Percentiles rank a stretch among this genome's conserved stretches.
phyloP scores from a whole-genome alignment of 2,329 filamentous ascomycete genomes.

The Xenoacremonium recifei region DNA sequence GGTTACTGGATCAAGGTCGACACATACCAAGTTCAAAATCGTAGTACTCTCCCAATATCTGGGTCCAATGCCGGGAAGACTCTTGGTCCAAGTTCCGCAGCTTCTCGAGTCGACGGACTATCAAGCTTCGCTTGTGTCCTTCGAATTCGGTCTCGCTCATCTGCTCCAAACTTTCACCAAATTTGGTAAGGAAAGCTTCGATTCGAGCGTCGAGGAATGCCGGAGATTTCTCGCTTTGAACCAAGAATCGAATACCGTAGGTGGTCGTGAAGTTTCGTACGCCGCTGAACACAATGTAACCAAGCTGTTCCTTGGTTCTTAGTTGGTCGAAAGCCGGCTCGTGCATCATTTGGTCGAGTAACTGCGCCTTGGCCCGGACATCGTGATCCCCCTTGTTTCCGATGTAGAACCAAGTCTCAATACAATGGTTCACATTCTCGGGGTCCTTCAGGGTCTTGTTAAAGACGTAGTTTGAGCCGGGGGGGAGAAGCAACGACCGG shows the following conservation, averaged over 20 bases:
- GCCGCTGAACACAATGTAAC: slow-evolving; percentile 92
- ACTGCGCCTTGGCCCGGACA: slow-evolving; percentile 71
- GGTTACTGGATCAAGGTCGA: neutral
- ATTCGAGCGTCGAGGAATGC: slow-evolving; percentile 85
- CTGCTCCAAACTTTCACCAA: slow-evolving; percentile 62
- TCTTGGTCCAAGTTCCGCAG: slow-evolving; percentile 89
- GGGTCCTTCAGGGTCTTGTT: slow-evolving; percentile 78
- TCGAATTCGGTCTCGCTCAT: slow-evolving; percentile 88
- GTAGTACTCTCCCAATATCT: slow-evolving; percentile 82
- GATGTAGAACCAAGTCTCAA: slow-evolving; percentile 74
- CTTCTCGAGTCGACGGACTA: slow-evolving; percentile 86
- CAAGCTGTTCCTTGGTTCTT: slow-evolving; percentile 94
- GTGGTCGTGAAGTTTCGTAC: slow-evolving; percentile 70
- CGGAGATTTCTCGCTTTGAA: slow-evolving; percentile 87
- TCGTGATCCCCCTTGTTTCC: slow-evolving; percentile 67
- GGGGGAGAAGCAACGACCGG: slow-evolving; percentile 73
- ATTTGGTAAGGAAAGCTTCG: slow-evolving; percentile 74
- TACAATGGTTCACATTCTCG: slow-evolving; percentile 84
- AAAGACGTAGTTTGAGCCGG: slow-evolving; percentile 81
- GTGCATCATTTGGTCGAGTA: slow-evolving; percentile 86
- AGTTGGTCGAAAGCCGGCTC: slow-evolving; percentile 95
- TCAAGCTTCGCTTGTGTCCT: slow-evolving; percentile 82
- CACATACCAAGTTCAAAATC: slow-evolving; percentile 81
- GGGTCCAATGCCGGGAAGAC: slow-evolving; percentile 76
- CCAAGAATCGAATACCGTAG: slow-evolving; percentile 82